phyloP scores from a whole-genome alignment of 441 rosid species.

The Breynia disticha region DNA sequence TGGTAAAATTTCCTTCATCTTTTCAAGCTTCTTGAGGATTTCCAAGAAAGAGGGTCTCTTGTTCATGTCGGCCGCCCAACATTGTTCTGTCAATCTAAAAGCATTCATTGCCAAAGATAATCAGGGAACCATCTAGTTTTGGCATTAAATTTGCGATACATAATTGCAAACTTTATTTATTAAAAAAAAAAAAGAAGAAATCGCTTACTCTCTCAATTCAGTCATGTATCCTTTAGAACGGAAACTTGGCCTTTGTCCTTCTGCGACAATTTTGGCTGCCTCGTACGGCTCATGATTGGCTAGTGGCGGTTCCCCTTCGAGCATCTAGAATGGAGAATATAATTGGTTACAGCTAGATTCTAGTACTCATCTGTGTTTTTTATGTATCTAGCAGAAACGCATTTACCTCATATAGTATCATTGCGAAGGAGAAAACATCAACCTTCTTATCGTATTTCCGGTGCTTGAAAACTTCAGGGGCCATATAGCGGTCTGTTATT shows the following conservation, averaged over 20 bases:
- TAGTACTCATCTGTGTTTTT: constrained; percentile 10
- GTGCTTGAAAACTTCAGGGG: constrained; percentile 98
- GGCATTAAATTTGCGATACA: no score
- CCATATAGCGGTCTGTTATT: constrained; percentile 92
- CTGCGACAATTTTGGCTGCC: constrained; percentile 89
- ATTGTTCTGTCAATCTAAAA: constrained; percentile 57
- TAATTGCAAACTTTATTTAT: constrained; percentile 4
- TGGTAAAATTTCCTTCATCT: constrained; percentile 60
- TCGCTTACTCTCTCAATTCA: constrained; percentile 78
- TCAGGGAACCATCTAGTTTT: constrained; percentile 14
- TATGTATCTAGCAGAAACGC: constrained; percentile 5
- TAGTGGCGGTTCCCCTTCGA: constrained; percentile 93
- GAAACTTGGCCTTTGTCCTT: constrained; percentile 78
- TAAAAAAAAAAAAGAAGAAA: background rate
- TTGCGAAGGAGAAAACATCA: constrained; percentile 94
- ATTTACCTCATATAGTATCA: constrained; percentile 95
- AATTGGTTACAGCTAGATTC: constrained; percentile 18
- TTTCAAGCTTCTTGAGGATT: constrained; percentile 85
- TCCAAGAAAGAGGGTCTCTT: constrained; percentile 86
- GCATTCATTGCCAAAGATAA: constrained; percentile 6
- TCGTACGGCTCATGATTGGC: constrained; percentile 82
- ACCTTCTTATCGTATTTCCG: constrained; percentile 98
- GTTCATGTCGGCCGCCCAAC: constrained; percentile 90
- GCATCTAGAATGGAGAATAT: constrained; percentile 51
- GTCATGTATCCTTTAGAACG: constrained; percentile 63